Evolutionary conservation across 2,329 filamentous ascomycete genomes (phyloP), one percentile per base, ranked within the genome.

Genomic region (Fusarium sp.): DNA sequence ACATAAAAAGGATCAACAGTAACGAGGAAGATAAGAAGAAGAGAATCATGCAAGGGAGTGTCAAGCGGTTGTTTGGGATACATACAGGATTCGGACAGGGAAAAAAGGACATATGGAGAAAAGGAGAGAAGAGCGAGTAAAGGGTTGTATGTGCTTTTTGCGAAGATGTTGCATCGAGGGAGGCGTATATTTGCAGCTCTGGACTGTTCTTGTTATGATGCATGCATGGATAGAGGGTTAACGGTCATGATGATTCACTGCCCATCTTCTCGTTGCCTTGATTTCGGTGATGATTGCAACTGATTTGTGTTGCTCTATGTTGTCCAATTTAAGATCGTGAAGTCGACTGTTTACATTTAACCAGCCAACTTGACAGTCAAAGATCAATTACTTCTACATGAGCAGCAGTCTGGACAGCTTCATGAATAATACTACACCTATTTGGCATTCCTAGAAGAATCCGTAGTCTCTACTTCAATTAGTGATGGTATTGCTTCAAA

Each of bases 141-240:
- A 41, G 47, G 41, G 44, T 41, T 30, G 49, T 52, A 36, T 51
- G 44, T 50, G 49, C 44, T 59, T 55, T 52, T 49, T 46, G 57
- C 49, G 37, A 49, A 59, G 61, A 54, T 37, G 56, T 58, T 41
- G 57, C 67, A 70, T 70, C 20, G 11, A 67, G 53, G 53, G 45
- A 54, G 50, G 66, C 51, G 57, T 67, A 70, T 67, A 66, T 57
- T 53, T 58, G 42, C 41, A 57, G 44, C 53, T 51, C 53, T 40
- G 46, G 30, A 46, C 57, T 58, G 38, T 58, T 69, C 47, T 64
- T 69, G 52, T 62, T 65, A 71, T 62, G 67, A 70, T 53, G 40
- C 52, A 67, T 62, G 49, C 59, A 70, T 69, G 56, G 64, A 70
- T 70, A 70, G 67, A 67, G 60, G 60, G 45, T 69, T 65, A 65